Evolutionary conservation across 179 eudicot genomes (phyloP).

Genomic region (Vitellaria paradoxa): DNA sequence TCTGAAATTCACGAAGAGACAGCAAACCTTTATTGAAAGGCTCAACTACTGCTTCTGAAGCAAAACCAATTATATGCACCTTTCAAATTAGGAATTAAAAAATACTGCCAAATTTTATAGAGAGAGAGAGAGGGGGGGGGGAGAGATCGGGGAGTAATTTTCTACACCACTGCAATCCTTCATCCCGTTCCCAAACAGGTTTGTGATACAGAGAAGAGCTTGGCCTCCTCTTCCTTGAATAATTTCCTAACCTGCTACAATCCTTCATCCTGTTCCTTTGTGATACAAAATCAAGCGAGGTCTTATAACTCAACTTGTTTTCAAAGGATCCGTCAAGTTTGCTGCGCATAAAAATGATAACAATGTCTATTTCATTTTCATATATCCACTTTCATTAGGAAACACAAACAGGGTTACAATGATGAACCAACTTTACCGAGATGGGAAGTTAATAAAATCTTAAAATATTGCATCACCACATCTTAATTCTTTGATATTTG

Average conservation of each 20-base stretch:
- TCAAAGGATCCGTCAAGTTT: neutral
- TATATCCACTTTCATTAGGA: neutral
- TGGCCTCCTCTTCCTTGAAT: too few species aligned
- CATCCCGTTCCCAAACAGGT: neutral
- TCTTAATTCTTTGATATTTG: neutral
- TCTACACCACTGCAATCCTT: neutral
- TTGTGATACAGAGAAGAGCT: neutral
- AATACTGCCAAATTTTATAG: too few species aligned
- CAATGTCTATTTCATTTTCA: neutral
- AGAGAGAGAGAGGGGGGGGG: too few species aligned
- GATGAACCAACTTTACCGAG: neutral
- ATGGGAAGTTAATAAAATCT: neutral
- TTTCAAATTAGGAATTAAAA: too few species aligned
- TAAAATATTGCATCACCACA: neutral
- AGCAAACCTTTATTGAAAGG: too few species aligned
- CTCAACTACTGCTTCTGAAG: too few species aligned
- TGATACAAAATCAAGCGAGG: too few species aligned
- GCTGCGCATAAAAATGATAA: neutral
- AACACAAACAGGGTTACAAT: neutral
- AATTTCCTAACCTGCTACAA: neutral
- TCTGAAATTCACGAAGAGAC: too few species aligned
- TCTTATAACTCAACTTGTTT: too few species aligned
- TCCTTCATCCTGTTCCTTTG: too few species aligned
- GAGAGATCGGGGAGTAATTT: neutral
- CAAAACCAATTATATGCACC: too few species aligned